These are phyloP conservation scores for Tulasnella sp. DNA, from an alignment of 768 basidiomycete species.

Conservation along the genomic window DNA sequence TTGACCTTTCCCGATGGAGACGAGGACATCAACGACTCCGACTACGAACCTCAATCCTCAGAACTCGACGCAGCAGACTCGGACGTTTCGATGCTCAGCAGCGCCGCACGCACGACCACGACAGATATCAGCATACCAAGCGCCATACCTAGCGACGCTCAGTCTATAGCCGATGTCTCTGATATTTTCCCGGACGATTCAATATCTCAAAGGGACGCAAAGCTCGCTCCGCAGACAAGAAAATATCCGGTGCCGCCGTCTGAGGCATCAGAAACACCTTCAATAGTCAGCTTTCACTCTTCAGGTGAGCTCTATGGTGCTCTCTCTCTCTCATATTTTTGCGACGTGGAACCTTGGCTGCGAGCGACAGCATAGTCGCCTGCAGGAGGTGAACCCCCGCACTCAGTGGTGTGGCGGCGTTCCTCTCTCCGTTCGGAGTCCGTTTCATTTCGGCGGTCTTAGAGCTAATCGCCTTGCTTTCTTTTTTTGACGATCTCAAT, in stretches of 20 bases:
- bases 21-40: not conserved
- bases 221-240: not conserved
- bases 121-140: conserved; percentile 3
- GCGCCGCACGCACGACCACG: not conserved
- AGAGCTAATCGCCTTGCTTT: not conserved
- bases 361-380: not conserved
- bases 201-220: not conserved
- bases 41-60: not conserved
- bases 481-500: not conserved
- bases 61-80: not conserved
- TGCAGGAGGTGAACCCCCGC: not conserved
- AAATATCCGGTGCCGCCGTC: not conserved
- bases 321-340: not conserved
- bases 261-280: conserved; percentile 13
- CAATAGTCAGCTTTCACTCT: conserved; percentile 13
- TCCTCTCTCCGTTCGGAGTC: not conserved
- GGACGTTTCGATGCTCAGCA: conserved; percentile 4
- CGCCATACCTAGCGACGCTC: not conserved
- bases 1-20: not conserved
- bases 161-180: not conserved
- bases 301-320: not conserved
- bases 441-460: not conserved
- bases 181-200: conserved; percentile 22
- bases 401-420: not conserved
- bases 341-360: not conserved